Base-by-base conservation (phyloP, 169 alveolate genomes). In the Besnoitia besnoiti region DNA sequence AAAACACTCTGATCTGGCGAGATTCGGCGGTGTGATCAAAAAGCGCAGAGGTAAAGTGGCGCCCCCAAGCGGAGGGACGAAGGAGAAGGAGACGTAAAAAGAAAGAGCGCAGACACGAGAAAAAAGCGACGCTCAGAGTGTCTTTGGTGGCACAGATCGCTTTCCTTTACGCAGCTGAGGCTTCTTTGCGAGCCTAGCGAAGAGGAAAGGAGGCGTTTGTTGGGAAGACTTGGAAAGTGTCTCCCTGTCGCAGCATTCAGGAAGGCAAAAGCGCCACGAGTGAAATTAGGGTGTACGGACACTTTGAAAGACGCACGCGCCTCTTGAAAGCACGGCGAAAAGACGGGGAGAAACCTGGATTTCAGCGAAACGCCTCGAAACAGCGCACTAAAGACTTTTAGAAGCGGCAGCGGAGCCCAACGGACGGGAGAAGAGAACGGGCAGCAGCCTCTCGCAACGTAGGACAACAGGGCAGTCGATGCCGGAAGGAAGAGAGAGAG, bases 331-430 rank as follows among this genome's bases (percentile, higher is more conserved):
- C 67, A 55, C 27, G 67, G 27, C 12, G 67, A 55, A 55, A 55
- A 5, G 67, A 19, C 67, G 30, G 33, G 27, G 24, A 55, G 24
- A 55, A 55, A 55, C 24, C 27, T 21, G 30, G 24, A 55, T 0
- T 55, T 55, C 30, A 21, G 27, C 7, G 67, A 19, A 55, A 19
- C 12, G 67, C 4, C 12, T 19, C 12, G 67, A 55, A 55, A 55
- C 12, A 55, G n/a, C 80, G 2, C 10, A 67, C 10, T 30, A 42
- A 35, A 19, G 80, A 35, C 24, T 30, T 33, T 37, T 7, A 67
- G 80, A 30, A 67, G 80, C 80, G 44, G 46, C 40, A 67, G 80
- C 4, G 80, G 47, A 14, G 80, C 80, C 80, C 46, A n/a, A 35
- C 10, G 44, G 76, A 61, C 10, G 62, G 19, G 62, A 61, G 33